phyloP scores from a whole-genome alignment of 1,284 basidiomycete species.

The Tylopilus sp. region DNA sequence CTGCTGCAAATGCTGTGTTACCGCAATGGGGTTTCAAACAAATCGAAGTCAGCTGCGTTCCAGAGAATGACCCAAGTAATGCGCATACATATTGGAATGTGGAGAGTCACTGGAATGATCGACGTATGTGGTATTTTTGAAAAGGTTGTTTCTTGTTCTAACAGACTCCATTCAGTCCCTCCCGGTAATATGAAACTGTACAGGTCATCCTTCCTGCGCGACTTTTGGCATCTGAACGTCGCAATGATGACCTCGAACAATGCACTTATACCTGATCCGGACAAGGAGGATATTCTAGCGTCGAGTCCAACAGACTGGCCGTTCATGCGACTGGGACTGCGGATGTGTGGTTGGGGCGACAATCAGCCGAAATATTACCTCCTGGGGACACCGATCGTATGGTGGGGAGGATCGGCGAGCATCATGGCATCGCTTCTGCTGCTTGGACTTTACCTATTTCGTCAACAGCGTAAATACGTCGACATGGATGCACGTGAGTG shows the following conservation, averaged over 20 bases:
- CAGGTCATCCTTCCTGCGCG: conserved; percentile 92
- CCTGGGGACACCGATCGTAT: conserved; percentile 92
- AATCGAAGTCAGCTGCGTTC: conserved; percentile 94
- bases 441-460: conserved; percentile 79
- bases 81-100: conserved; percentile 98
- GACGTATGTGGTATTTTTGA: conserved; percentile 67
- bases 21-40: conserved; percentile 99
- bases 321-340: conserved; percentile 85
- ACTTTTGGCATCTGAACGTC: conserved; percentile 99
- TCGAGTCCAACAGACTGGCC: conserved; percentile 97
- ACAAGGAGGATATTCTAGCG: conserved; percentile 98
- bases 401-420: conserved; percentile 87
- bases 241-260: conserved; percentile 99
- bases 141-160: conserved; percentile 2
- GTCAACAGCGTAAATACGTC: conserved; percentile 89
- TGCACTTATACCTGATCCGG: conserved; percentile 95
- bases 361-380: conserved; percentile 93
- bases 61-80: conserved; percentile 88
- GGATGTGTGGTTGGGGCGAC: conserved; percentile 99
- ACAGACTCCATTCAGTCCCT: conserved; percentile 68
- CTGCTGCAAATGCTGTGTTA: conserved; percentile 89
- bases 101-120: conserved; percentile 96
- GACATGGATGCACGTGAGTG: conserved; percentile 89
- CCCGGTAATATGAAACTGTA: conserved; percentile 87
- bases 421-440: conserved; percentile 69